phyloP scores from a whole-genome alignment of 2,329 filamentous ascomycete genomes.

The Arthrobotrys musiformis region DNA sequence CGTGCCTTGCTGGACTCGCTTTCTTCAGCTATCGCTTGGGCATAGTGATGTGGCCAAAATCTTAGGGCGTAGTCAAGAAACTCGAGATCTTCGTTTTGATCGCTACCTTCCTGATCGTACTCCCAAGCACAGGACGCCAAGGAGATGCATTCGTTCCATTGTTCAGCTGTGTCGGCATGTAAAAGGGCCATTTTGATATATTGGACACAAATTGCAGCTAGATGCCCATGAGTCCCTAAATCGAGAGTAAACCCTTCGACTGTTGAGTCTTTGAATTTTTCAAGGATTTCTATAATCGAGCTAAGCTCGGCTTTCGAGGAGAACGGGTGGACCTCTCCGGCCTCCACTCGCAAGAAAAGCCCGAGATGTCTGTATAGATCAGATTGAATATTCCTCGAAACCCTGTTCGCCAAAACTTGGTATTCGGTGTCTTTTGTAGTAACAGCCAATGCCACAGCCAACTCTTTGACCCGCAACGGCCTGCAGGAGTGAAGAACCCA shows the following conservation, averaged over 20 bases:
- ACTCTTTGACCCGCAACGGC: neutral
- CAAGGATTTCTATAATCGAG: neutral
- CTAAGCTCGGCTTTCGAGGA: neutral
- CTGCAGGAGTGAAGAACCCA: neutral
- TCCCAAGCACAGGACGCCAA: neutral
- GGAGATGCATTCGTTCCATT: neutral
- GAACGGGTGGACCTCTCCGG: neutral
- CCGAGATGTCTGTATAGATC: neutral
- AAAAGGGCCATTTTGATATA: neutral
- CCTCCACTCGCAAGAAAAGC: neutral
- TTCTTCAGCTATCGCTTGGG: neutral
- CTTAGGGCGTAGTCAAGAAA: neutral
- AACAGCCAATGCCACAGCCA: neutral
- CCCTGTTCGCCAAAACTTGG: neutral
- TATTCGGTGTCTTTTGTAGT: neutral
- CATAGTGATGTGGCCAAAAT: neutral
- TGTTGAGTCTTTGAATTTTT: no score
- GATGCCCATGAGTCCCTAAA: neutral
- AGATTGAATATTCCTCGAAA: neutral
- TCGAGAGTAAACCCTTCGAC: no score
- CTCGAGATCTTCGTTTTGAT: neutral
- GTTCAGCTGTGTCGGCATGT: neutral
- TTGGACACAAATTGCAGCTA: neutral
- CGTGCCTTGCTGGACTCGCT: no score
- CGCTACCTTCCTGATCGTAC: neutral